Evolutionary conservation across 768 basidiomycete species (phyloP), one percentile per base, ranked within the genome.

Genomic region (Gloeophyllum trabeum): DNA sequence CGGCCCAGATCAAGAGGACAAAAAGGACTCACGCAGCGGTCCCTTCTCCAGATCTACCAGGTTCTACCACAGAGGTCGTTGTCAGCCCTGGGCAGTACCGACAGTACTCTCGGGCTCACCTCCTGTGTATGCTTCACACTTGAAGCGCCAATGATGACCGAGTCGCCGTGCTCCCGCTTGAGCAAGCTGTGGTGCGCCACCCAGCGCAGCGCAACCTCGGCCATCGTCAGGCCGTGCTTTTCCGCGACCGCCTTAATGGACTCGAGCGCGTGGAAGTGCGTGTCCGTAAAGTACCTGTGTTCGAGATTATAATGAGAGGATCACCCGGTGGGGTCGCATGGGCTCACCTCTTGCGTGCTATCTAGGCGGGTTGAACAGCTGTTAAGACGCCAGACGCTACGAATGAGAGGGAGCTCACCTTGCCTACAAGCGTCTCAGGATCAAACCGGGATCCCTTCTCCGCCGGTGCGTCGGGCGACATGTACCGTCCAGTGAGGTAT

Each of bases 161-260:
- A 41, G 32, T 58, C 57, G n/a, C 54, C 54, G 26, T 51, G 40
- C 32, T 54, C 54, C 2, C 40, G 42, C 41, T 58, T 56, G 46
- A 66, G 48, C 32, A 54, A 46, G 19, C 65, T 66, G 48, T 70
- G 68, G 44, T 70, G 64, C 20, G 55, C 49, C 39, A 62, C 44
- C 67, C 68, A 69, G 24, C 68, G 52, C 3, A 66, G 50, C 3
- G 63, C 68, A n/a, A 58, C 51, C 42, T 68, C 66, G 19, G 61
- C 44, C 38, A 65, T 52, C 2, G 62, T 64, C 16, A 67, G 48
- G 16, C 46, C 44, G 43, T 61, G 48, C 46, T 56, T 51, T 7
- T 56, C 53, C 3, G 58, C 54, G 13, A 55, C 61, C 6, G 55
- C 51, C 22, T 60, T 46, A 35, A 66, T 51, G 24, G 55, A 45